These are phyloP conservation scores for Avena insularis DNA, from an alignment of 176 grass and related monocot genomes.

Conservation along the genomic window DNA sequence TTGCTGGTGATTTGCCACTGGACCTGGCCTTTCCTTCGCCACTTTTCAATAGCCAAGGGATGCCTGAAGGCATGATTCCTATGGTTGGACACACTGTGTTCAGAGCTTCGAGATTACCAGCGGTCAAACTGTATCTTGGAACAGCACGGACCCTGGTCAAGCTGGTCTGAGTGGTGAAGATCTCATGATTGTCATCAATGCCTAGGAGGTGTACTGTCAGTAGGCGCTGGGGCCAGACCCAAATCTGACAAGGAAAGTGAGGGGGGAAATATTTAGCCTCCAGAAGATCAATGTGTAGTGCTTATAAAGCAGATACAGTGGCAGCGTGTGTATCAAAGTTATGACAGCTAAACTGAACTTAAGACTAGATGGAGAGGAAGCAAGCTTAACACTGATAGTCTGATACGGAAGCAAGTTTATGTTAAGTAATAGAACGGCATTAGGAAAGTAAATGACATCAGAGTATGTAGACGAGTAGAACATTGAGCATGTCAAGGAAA, in stretches of 20 bases:
- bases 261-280: not conserved
- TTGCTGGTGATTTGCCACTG: constrained; percentile 24
- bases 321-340: not conserved
- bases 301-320: not conserved
- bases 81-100: constrained; percentile 78
- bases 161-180: constrained; percentile 83
- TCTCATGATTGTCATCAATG: constrained; percentile 54
- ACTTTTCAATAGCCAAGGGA: constrained; percentile 60
- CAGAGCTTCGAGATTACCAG: constrained; percentile 74
- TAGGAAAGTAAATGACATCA: constrained; percentile 9
- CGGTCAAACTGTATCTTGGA: constrained; percentile 77
- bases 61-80: constrained; percentile 79
- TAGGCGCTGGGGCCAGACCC: constrained; percentile 92
- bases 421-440: not conserved
- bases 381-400: not conserved
- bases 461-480: not conserved
- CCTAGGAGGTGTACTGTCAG: constrained; percentile 81
- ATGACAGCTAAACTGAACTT: constrained; percentile 22
- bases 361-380: constrained; percentile 1
- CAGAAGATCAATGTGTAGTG: not conserved
- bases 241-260: constrained; percentile 56
- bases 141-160: constrained; percentile 73
- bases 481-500: constrained; percentile 20
- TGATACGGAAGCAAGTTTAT: constrained; percentile 27
- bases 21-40: constrained; percentile 3